Evolutionary conservation across 331 rosid species (phyloP), one percentile per base, ranked within the genome.

Genomic region (Quercus phellos): DNA sequence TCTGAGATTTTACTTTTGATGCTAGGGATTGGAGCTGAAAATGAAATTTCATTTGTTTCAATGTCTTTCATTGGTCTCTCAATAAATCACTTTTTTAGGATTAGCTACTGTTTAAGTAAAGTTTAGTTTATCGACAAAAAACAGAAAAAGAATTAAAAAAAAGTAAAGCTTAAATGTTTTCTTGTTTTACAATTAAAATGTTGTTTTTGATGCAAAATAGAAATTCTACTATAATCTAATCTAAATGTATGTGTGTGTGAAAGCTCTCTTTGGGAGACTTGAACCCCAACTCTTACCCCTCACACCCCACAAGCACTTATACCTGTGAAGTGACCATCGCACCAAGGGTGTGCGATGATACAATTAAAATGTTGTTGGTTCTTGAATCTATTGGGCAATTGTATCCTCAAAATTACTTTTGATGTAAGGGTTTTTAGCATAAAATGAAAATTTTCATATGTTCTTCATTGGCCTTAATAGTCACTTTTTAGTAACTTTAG

Each of bases 21-120:
- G 87, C 83, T 77, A 83, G 83, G 71, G 1, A 24, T 73, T 88
- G 79, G 79, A 77, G 77, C 34, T 81, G 79, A 77, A 82, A 84
- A 74, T 78, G 89, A 81, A 89, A 70, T 77, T 24, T 72, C 73
- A 60, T 75, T 63, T 32, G 70, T 70, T 76, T 0, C 68, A 58
- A 35, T 17, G 27, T 34, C 38, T 5, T 34, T 21, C 46, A 68
- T 78, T 77, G 54, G 74, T 38, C 46, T 50, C 59, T 34, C 77
- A 21, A n/a, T 3, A 38, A 32, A 6, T 64, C 51, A 76, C 54
- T 24, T 35, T 35, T 11, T n/a, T 76, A 35, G 4, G 17, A 19
- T 43, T 67, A n/a, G 60, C 18, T 51, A 18, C 72, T 75, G 51
- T 72, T 29, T 78, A 55, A 46, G 53, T 46, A 46, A 55, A 58